These are phyloP conservation scores for Sporobolomyces roseus DNA, from an alignment of 768 basidiomycete species.

Conservation along the genomic window DNA sequence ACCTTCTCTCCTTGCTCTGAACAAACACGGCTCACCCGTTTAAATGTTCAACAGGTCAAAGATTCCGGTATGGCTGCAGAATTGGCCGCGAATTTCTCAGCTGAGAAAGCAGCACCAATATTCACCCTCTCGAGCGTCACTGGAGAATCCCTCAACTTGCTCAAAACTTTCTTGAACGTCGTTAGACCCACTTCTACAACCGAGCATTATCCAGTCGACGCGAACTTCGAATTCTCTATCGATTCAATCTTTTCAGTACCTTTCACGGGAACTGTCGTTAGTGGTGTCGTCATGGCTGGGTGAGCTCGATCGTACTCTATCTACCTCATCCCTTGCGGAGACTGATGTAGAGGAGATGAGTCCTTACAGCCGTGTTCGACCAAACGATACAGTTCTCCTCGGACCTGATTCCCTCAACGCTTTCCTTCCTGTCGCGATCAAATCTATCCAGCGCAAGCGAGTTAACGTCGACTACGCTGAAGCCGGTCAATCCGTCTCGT, in stretches of 20 bases:
- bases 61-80: conserved; percentile 76
- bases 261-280: conserved; percentile 44
- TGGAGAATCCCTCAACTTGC: conserved; percentile 79
- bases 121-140: conserved; percentile 83
- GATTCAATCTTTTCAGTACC: conserved; percentile 52
- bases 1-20: too few species aligned
- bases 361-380: conserved; percentile 49
- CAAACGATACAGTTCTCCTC: conserved; percentile 74
- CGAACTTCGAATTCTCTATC: conserved; percentile 49
- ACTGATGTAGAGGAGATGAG: too few species aligned
- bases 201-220: conserved; percentile 36
- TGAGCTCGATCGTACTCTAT: conserved; percentile 7
- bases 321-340: too few species aligned
- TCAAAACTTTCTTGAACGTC: conserved; percentile 74
- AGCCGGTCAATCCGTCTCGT: conserved; percentile 90
- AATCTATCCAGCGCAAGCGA: conserved; percentile 91
- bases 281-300: conserved; percentile 43
- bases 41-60: conserved; percentile 55
- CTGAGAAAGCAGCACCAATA: conserved; percentile 48
- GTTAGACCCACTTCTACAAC: conserved; percentile 54
- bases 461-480: conserved; percentile 78
- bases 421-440: conserved; percentile 72
- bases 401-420: conserved; percentile 92
- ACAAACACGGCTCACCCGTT: too few species aligned
- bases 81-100: conserved; percentile 66